These are phyloP conservation scores for Fusarium bulbicola DNA, from an alignment of 2,329 filamentous ascomycete species.

Conservation along the genomic window DNA sequence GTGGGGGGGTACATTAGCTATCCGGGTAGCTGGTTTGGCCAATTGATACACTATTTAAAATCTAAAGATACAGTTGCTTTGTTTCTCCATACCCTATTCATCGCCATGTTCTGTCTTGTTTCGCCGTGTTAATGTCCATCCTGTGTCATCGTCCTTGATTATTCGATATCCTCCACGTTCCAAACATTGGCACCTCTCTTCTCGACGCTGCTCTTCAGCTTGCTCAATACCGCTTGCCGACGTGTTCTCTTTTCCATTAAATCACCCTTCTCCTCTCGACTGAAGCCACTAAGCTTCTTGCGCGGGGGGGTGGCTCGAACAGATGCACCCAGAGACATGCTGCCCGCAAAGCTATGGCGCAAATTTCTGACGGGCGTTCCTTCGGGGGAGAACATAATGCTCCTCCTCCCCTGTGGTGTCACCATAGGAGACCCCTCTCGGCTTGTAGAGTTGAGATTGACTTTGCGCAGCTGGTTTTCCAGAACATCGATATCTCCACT, in stretches of 20 bases:
- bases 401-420: slow-evolving; percentile 51
- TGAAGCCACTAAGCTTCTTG: slow-evolving; percentile 71
- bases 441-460: slow-evolving; percentile 62
- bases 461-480: slow-evolving; percentile 83
- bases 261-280: slow-evolving; percentile 64
- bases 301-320: slow-evolving; percentile 58
- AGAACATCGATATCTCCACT: slow-evolving; percentile 91
- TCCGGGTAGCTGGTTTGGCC: slow-evolving; percentile 7
- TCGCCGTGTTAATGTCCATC: not conserved
- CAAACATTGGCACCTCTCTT: slow-evolving; percentile 61
- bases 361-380: slow-evolving; percentile 53
- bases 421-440: slow-evolving; percentile 55
- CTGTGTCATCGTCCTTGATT: slow-evolving; percentile 29
- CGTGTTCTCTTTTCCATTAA: slow-evolving; percentile 64
- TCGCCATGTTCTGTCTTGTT: slow-evolving; percentile 12
- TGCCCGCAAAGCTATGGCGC: slow-evolving; percentile 51
- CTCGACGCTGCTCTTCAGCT: slow-evolving; percentile 60
- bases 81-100: slow-evolving; percentile 28
- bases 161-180: slow-evolving; percentile 60
- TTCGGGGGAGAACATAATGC: slow-evolving; percentile 56
- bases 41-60: slow-evolving; percentile 43
- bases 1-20: slow-evolving; percentile 2
- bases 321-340: slow-evolving; percentile 54
- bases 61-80: slow-evolving; percentile 42
- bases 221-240: slow-evolving; percentile 61